These are phyloP conservation scores for Lycium barbarum DNA, from an alignment of 257 asterid species.

Conservation along the genomic window DNA sequence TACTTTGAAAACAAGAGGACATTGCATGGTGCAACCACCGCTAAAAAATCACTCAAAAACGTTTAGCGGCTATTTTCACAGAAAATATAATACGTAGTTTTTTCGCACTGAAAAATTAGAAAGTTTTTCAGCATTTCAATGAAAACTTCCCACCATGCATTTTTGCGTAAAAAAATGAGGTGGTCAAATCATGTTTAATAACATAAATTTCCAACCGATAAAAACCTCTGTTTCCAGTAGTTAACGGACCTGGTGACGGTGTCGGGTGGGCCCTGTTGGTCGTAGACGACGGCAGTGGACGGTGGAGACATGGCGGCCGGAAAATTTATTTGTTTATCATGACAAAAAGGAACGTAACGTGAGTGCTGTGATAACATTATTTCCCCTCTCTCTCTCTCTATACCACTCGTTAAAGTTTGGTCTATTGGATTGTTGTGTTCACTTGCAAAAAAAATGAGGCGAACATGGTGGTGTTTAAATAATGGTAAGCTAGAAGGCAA, in stretches of 20 bases:
- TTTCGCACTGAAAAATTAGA: no score
- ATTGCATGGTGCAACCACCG: no score
- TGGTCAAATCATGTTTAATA: no score
- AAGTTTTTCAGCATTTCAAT: no score
- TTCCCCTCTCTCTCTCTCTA: background rate
- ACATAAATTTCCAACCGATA: no score
- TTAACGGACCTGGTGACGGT: conserved; percentile 48
- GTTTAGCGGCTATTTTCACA: no score
- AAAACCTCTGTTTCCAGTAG: no score
- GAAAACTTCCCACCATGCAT: no score
- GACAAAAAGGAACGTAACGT: background rate
- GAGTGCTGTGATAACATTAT: background rate
- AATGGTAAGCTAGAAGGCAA: background rate
- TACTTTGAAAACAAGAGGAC: no score
- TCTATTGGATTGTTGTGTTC: background rate
- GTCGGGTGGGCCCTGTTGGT: conserved; percentile 85
- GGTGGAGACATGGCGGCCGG: conserved; percentile 77
- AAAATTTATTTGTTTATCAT: conserved; percentile 29
- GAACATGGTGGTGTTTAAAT: background rate
- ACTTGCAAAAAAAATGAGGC: background rate
- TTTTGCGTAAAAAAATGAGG: no score
- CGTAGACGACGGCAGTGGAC: conserved; percentile 84
- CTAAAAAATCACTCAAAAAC: no score
- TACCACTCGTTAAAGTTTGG: background rate
- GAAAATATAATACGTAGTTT: no score